Evolutionary conservation across 73 alveolate species (phyloP).

Genomic region (Paramecium sonneborni): DNA sequence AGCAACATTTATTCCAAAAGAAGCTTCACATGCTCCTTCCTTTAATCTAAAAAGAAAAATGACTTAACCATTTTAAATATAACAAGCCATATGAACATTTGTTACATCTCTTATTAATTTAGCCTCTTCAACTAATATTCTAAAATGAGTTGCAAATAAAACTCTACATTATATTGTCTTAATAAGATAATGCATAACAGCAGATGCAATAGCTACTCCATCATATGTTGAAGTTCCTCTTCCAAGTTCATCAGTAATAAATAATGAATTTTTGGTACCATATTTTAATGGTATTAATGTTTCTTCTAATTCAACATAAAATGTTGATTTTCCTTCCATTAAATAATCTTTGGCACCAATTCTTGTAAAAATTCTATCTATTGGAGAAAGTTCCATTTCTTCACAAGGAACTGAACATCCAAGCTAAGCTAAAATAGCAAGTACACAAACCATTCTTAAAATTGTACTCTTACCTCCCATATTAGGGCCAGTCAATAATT

Average conservation of each 20-base stretch:
- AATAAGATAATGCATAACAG: slow-evolving; percentile 84
- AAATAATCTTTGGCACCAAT: slow-evolving; percentile 93
- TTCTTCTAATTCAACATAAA: slow-evolving; percentile 95
- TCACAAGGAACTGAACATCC: slow-evolving; percentile 97
- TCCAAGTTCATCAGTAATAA: slow-evolving; percentile 97
- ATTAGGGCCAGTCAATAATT: slow-evolving; percentile 92
- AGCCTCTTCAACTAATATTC: slow-evolving; percentile 88
- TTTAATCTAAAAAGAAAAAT: slow-evolving; percentile 90
- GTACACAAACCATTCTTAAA: slow-evolving; percentile 84
- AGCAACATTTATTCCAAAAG: slow-evolving; percentile 85
- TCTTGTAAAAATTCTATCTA: slow-evolving; percentile 93
- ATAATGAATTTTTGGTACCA: slow-evolving; percentile 84
- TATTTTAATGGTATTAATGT: slow-evolving; percentile 83
- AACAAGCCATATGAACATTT: slow-evolving; percentile 86
- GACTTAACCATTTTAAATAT: slow-evolving; percentile 77
- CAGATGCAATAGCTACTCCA: slow-evolving; percentile 93
- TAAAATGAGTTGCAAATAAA: slow-evolving; percentile 97
- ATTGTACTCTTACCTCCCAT: slow-evolving; percentile 97
- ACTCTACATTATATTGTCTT: slow-evolving; percentile 82
- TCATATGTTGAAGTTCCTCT: slow-evolving; percentile 96
- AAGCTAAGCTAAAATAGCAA: slow-evolving; percentile 86
- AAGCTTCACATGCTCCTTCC: slow-evolving; percentile 92
- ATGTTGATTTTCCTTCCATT: slow-evolving; percentile 87
- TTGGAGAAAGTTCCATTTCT: slow-evolving; percentile 75
- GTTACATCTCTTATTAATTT: slow-evolving; percentile 76